phyloP scores from a whole-genome alignment of 805 yeast genomes.

The Saccharomycopsis malanga region DNA sequence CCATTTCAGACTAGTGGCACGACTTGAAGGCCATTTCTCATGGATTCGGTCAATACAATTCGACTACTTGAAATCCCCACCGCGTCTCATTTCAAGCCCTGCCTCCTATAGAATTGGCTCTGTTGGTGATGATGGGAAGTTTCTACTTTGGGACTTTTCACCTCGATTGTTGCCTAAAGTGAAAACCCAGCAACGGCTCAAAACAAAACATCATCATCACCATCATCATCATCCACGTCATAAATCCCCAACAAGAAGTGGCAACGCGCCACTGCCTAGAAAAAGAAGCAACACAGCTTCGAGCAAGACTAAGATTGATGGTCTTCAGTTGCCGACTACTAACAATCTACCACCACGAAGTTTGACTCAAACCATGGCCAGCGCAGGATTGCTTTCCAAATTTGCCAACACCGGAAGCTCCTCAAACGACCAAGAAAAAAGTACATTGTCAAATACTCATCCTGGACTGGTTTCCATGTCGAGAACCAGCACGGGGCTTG shows the following conservation, averaged over 20 bases:
- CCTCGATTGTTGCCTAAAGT: slow-evolving; percentile 37
- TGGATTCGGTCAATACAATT: slow-evolving; percentile 43
- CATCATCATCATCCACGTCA: slow-evolving; percentile 11
- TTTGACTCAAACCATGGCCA: slow-evolving; percentile 18
- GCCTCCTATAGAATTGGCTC: slow-evolving; percentile 42
- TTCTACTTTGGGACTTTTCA: slow-evolving; percentile 48
- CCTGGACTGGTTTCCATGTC: neutral
- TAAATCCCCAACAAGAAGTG: slow-evolving; percentile 1
- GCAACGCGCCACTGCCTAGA: neutral
- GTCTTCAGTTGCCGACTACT: slow-evolving; percentile 22
- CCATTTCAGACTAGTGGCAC: slow-evolving; percentile 12
- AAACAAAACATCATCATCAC: slow-evolving; percentile 1
- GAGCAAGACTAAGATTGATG: slow-evolving; percentile 27
- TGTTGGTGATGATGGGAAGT: slow-evolving; percentile 49
- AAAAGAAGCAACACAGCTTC: slow-evolving; percentile 23
- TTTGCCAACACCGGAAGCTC: neutral
- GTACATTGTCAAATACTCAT: neutral
- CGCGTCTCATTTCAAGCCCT: slow-evolving; percentile 24
- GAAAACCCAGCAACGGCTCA: slow-evolving; percentile 22
- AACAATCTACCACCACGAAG: slow-evolving; percentile 14
- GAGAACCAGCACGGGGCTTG: neutral
- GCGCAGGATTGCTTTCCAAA: slow-evolving; percentile 1
- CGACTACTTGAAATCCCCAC: slow-evolving; percentile 34
- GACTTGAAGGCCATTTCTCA: slow-evolving; percentile 40
- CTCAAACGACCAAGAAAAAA: neutral